Evolutionary conservation across 345 rosid genomes (phyloP), one percentile per base, ranked within the genome.

Genomic region (Eucalyptus regnans): DNA sequence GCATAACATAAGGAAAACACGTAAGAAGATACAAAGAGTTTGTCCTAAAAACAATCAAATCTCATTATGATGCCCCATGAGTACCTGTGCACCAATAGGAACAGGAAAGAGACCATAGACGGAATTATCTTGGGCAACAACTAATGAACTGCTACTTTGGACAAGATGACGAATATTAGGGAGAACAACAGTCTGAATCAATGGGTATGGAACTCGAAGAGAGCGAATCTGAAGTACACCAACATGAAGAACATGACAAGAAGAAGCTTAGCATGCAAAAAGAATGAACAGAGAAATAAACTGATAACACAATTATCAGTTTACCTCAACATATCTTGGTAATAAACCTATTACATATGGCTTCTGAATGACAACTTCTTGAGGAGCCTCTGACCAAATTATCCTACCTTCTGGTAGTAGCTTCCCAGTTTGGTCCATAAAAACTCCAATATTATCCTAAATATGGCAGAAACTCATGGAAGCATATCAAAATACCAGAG

Each of bases 321-420:
- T 84, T 92, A 98, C 99, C 99, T 98, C 99, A 90, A 98, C 94
- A 87, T 99, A 96, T 90, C 99, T 95, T 23, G 98, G 97, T 60
- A 97, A 93, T 91, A 98, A 91, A 87, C 95, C 99, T 86, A 98
- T 91, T 2, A 96, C 97, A 95, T 98, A 95, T 7, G 99, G 99
- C 87, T 94, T 96, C 92, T 95, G 96, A 94, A 97, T 94, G 90
- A 96, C 95, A 92, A 97, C 94, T 89, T 90, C 89, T 33, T 93
- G 93, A 76, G 99, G 99, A 33, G 99, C 96, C 93, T 98, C 99
- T 46, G 99, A 98, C 99, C 99, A 98, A 89, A 97, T 96, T 89
- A 97, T 92, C 92, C 96, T 95, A 91, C 96, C 99, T 64, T 96
- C 96, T 90, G 93, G 99, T 91, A 96, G 96, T 87, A 96, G 96